Percentiles rank a stretch among this genome's conserved stretches.
Evolutionary conservation across 2,329 filamentous ascomycete genomes (phyloP).

Genomic region (Hirsutella minnesotensis): DNA sequence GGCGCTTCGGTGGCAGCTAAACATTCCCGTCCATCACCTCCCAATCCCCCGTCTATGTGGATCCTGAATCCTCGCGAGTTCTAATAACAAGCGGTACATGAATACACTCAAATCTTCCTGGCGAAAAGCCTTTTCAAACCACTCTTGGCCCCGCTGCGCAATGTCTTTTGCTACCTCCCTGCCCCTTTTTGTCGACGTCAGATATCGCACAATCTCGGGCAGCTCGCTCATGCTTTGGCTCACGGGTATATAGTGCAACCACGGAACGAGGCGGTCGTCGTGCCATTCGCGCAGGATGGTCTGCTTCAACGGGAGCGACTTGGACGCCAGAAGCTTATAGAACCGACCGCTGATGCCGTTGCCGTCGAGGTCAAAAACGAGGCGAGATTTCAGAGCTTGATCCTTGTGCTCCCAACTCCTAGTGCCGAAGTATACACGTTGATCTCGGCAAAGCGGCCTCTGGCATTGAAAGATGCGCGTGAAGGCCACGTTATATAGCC

Average conservation of each 20-base stretch:
- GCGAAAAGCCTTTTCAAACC: slow-evolving; percentile 40
- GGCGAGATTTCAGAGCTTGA: slow-evolving; percentile 22
- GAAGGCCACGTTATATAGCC: slow-evolving; percentile 32
- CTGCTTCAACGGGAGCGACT: slow-evolving; percentile 36
- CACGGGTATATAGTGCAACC: slow-evolving; percentile 45
- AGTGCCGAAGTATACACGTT: slow-evolving; percentile 17
- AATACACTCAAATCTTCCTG: slow-evolving; percentile 49
- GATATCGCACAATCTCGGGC: slow-evolving; percentile 35
- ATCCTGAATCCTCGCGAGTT: slow-evolving; percentile 34
- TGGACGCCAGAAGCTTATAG: slow-evolving; percentile 36
- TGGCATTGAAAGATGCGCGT: slow-evolving; percentile 34
- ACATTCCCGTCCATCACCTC: too few species aligned
- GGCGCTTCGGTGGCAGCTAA: slow-evolving; percentile 15
- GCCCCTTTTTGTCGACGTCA: slow-evolving; percentile 33
- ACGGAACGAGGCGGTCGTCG: slow-evolving; percentile 41
- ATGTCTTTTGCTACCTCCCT: slow-evolving; percentile 34
- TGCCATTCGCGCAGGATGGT: slow-evolving; percentile 46
- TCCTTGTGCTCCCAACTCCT: slow-evolving; percentile 21
- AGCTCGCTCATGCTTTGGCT: slow-evolving; percentile 37
- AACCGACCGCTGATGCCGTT: slow-evolving; percentile 44
- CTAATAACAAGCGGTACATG: slow-evolving; percentile 48
- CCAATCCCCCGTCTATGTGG: too few species aligned
- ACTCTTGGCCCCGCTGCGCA: slow-evolving; percentile 40
- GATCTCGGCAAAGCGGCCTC: slow-evolving; percentile 20
- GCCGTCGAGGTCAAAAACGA: slow-evolving; percentile 42